Conservation (phyloP, 257 asterid species). For the Apocynum venetum region DNA sequence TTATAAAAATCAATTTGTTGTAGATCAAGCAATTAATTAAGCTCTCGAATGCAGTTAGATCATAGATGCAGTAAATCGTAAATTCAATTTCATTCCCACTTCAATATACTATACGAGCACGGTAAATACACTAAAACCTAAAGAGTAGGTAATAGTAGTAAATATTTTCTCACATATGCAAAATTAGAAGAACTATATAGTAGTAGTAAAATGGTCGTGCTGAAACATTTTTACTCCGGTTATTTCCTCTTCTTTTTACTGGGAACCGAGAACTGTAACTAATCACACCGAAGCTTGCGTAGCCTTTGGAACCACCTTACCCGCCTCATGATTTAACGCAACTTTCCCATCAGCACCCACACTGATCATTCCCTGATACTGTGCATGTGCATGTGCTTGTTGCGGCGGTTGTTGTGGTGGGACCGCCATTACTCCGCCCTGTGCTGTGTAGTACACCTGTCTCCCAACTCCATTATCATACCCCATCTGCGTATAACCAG, state of each 20-base stretch:
- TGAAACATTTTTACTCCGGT: background rate
- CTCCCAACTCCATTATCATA: constrained; percentile 68
- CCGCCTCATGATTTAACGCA: constrained; percentile 41
- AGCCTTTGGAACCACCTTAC: constrained; percentile 42
- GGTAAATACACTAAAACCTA: constrained; percentile 4
- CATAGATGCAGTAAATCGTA: too few relatives aligned
- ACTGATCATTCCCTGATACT: constrained; percentile 32
- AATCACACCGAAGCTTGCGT: constrained; percentile 52
- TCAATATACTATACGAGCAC: constrained; percentile 10
- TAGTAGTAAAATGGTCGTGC: background rate
- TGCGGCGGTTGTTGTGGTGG: constrained; percentile 35
- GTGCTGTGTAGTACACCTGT: constrained; percentile 61
- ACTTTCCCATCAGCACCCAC: constrained; percentile 31
- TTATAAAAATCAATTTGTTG: too few relatives aligned
- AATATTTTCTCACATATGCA: constrained; percentile 5
- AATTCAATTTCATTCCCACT: constrained; percentile 5
- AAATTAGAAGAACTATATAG: background rate
- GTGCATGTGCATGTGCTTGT: constrained; percentile 30
- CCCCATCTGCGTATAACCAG: constrained; percentile 65
- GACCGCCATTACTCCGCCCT: constrained; percentile 48
- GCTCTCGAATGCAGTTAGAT: too few relatives aligned
- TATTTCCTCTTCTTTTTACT: background rate
- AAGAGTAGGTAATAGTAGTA: background rate
- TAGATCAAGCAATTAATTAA: too few relatives aligned
- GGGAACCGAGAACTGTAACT: background rate